Percentiles rank a stretch among this genome's conserved stretches.
These are phyloP conservation scores for Cladophialophora yegresii DNA, from an alignment of 2,329 filamentous ascomycete genomes.

Conservation along the genomic window DNA sequence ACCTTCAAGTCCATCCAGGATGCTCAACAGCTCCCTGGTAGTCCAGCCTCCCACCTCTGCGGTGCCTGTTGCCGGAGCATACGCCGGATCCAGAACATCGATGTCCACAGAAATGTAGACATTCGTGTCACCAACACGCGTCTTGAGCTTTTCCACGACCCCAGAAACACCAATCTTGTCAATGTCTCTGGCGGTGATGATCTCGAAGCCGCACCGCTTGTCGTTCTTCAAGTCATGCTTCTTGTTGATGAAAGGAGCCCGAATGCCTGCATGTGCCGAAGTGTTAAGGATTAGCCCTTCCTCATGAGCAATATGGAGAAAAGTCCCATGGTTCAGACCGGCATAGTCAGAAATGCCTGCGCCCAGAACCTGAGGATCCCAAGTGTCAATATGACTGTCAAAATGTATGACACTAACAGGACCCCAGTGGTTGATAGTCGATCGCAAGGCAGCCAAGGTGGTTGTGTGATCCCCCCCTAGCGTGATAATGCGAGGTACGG, in stretches of 20 bases:
- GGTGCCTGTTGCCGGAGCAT: conserved; percentile 57
- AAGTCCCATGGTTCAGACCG: conserved; percentile 60
- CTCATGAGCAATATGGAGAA: conserved; percentile 59
- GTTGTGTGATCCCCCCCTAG: conserved; percentile 61
- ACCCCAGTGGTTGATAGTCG: conserved; percentile 53
- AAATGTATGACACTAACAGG: conserved; percentile 61
- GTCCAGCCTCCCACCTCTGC: conserved; percentile 59
- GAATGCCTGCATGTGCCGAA: conserved; percentile 60
- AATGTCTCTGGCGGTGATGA: conserved; percentile 56
- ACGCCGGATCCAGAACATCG: conserved; percentile 59
- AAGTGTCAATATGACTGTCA: conserved; percentile 59
- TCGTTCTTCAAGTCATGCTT: conserved; percentile 57
- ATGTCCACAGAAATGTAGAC: conserved; percentile 61
- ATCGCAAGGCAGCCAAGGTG: conserved; percentile 55
- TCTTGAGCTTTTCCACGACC: conserved; percentile 52
- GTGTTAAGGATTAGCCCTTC: conserved; percentile 58
- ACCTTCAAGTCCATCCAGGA: conserved; percentile 55
- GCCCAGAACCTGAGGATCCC: conserved; percentile 56
- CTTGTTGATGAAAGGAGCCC: conserved; percentile 53
- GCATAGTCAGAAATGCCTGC: conserved; percentile 56
- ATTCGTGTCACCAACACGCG: conserved; percentile 50
- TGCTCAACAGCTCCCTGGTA: conserved; percentile 56
- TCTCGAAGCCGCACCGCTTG: conserved; percentile 57
- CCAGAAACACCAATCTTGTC: conserved; percentile 53
- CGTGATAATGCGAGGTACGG: conserved; percentile 55